A percentile compares a stretch with the other conserved stretches of the same genome.
These are phyloP conservation scores for Hypoxylon sp. DNA, from an alignment of 2,329 filamentous ascomycete species.

Conservation along the genomic window DNA sequence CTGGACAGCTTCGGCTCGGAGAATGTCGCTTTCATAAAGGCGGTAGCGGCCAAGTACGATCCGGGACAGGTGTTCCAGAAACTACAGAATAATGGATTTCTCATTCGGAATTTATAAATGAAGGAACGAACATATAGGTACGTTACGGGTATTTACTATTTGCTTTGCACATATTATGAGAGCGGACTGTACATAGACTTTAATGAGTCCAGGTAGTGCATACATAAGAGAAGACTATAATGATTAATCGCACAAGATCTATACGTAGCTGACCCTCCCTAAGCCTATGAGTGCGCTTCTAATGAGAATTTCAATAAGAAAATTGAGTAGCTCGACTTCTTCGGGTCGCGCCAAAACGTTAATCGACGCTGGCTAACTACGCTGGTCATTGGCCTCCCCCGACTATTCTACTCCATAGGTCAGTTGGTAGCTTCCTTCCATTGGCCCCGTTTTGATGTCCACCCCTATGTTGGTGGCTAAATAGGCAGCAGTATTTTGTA, in stretches of 20 bases:
- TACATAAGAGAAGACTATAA: constrained; percentile 16
- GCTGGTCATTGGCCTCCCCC: not conserved
- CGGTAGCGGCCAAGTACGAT: constrained; percentile 42
- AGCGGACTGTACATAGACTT: constrained; percentile 13
- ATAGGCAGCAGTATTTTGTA: not conserved
- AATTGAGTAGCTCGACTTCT: not conserved
- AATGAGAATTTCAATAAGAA: too few relatives aligned
- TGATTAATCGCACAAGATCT: constrained; percentile 1
- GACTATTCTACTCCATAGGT: constrained; percentile 27
- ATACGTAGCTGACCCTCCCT: not conserved
- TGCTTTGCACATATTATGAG: constrained; percentile 11
- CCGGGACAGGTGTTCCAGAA: constrained; percentile 41
- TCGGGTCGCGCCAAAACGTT: constrained; percentile 6
- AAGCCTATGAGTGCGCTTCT: too few relatives aligned
- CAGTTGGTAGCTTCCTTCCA: constrained; percentile 17
- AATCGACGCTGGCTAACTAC: not conserved
- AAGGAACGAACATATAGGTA: not conserved
- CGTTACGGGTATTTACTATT: too few relatives aligned
- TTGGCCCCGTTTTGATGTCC: not conserved
- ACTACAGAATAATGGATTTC: constrained; percentile 41
- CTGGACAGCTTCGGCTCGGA: constrained; percentile 37
- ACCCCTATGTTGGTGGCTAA: too few relatives aligned
- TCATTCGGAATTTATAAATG: constrained; percentile 38
- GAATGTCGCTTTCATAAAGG: constrained; percentile 39
- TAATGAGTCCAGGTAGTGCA: not conserved